Conservation (phyloP, 768 basidiomycete species). For the Phallus indusiatus region DNA sequence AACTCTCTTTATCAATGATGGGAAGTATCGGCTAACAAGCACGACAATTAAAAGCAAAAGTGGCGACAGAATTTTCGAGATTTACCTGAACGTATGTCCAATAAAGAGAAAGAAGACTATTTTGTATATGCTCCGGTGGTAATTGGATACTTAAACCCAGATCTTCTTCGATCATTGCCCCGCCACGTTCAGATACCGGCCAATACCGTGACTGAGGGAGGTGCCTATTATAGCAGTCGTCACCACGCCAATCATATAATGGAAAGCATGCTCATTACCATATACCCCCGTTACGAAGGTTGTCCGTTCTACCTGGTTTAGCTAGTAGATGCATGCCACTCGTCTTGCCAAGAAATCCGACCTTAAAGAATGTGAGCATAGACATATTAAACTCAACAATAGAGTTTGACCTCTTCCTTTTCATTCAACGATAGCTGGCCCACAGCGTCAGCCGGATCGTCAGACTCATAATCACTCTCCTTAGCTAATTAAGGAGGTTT, state of each 20-base stretch:
- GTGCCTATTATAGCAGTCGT: conserved; percentile 39
- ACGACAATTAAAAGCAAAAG: background rate
- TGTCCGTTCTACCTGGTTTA: conserved; percentile 47
- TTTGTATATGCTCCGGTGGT: background rate
- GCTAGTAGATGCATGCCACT: conserved; percentile 72
- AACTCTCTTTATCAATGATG: conserved; percentile 1
- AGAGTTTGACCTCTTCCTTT: conserved; percentile 52
- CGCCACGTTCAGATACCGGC: conserved; percentile 38
- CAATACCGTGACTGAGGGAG: conserved; percentile 84
- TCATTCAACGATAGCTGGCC: conserved; percentile 86
- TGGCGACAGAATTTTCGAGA: background rate
- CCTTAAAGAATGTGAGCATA: background rate
- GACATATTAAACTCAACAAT: background rate
- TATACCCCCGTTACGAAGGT: conserved; percentile 64
- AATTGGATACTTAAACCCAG: background rate
- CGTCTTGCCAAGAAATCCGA: conserved; percentile 74
- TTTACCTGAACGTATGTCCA: conserved; percentile 3
- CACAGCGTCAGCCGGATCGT: conserved; percentile 52
- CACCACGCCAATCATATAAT: too few relatives aligned
- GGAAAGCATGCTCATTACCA: too few relatives aligned
- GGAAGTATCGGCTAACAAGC: conserved; percentile 3
- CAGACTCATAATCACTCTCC: conserved; percentile 23
- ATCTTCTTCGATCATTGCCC: conserved; percentile 5
- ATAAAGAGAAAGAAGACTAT: background rate
- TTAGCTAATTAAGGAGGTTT: conserved; percentile 33